Base-by-base conservation (phyloP, 768 basidiomycete species). In the Pulveroboletus sp. region DNA sequence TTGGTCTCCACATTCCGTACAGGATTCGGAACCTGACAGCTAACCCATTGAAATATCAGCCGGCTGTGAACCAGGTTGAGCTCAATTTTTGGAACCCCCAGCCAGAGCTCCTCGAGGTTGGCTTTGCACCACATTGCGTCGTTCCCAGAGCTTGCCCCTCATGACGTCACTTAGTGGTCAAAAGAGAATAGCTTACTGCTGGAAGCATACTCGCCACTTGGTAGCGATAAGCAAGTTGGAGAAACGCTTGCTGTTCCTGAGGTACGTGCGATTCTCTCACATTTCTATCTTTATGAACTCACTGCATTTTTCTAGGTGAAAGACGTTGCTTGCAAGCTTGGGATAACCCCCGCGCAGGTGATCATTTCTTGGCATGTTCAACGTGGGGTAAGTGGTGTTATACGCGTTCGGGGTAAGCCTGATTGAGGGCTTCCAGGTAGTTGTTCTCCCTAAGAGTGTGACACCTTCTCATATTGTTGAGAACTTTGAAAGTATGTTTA, bases 1-100 rank as follows among this genome's bases (percentile, higher is more conserved):
- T 2, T 40, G 11, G 33, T 40, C n/a, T 32, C 24, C 5, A 32
- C 12, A 13, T 31, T 2, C 43, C 17, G 31, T 10, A 29, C 53
- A 72, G 84, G 49, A 63, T 87, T 41, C 69, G 79, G 57, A 85
- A 89, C 55, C 66, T 87, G 41, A 82, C 80, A 5, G 75, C 81
- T 7, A 82, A 79, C 55, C 71, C 78, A 10, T 70, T 80, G 58
- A 85, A 78, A 62, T 73, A 81, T 55, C 70, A 71, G 49, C 82
- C 85, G 0, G 84, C 77, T n/a, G 73, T 87, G 50, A 88, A 91
- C 63, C 89, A 90, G 63, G 81, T 90, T 27, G 89, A 90, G 59
- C 75, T 91, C 39, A 90, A 72, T 65, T 88, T 79, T 67, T 87
- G 80, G 76, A 78, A 82, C 60, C 86, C 88, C 19, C 88, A 91